These are phyloP conservation scores for Cyberlindnera veronae DNA, from an alignment of 805 yeast genomes.

Conservation along the genomic window DNA sequence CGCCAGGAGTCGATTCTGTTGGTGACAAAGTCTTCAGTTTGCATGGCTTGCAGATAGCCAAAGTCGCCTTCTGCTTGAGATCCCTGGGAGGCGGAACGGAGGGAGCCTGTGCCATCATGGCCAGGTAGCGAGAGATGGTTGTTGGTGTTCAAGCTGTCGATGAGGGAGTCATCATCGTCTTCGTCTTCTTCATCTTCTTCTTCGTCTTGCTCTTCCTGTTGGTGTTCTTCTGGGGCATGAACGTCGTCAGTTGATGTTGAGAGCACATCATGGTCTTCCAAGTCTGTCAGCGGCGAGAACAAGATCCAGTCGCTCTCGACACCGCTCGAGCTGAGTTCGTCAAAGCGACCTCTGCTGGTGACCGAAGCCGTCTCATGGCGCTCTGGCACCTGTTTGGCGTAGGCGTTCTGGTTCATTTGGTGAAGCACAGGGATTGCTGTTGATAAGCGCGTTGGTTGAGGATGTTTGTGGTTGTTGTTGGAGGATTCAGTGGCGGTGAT, in stretches of 20 bases:
- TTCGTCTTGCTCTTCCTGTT: not conserved
- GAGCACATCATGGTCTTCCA: conserved; percentile 16
- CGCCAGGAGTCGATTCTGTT: conserved; percentile 28
- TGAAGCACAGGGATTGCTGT: too few species aligned
- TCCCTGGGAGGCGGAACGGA: conserved; percentile 1
- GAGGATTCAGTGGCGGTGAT: too few species aligned
- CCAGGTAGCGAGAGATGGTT: conserved; percentile 18
- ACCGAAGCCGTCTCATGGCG: conserved; percentile 4
- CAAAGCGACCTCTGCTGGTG: conserved; percentile 8
- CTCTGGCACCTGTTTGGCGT: conserved; percentile 2
- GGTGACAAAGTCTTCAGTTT: conserved; percentile 22
- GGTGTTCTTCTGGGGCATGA: not conserved
- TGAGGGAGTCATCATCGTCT: conserved; percentile 26
- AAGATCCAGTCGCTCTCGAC: conserved; percentile 28
- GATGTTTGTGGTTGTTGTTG: not conserved
- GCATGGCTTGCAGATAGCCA: conserved; percentile 9
- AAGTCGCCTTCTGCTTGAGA: conserved; percentile 6
- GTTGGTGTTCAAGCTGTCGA: conserved; percentile 24
- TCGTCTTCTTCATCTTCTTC: conserved; percentile 21
- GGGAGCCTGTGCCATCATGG: conserved; percentile 18
- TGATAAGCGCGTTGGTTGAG: not conserved
- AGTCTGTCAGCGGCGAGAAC: conserved; percentile 22
- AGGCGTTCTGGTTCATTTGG: conserved; percentile 13
- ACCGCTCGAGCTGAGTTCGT: conserved; percentile 24
- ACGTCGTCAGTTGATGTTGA: conserved; percentile 15